Evolutionary conservation across 140 eudicot species (phyloP).

Genomic region (Erigeron philadelphicus): DNA sequence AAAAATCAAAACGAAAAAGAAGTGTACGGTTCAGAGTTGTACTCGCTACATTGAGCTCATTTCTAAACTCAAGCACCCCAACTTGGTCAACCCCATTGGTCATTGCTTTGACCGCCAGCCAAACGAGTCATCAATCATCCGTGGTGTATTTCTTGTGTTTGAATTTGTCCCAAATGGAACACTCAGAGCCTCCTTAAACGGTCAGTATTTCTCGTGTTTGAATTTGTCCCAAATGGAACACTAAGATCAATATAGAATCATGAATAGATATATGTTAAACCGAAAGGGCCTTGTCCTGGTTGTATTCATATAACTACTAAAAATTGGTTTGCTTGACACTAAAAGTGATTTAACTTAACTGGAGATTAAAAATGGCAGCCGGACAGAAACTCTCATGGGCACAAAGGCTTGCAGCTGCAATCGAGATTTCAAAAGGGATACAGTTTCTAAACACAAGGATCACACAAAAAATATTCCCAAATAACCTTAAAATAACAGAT

Average conservation of each 20-base stretch:
- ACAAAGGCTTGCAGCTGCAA: constrained; percentile 53
- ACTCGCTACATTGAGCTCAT: constrained; percentile 58
- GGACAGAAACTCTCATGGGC: constrained; percentile 52
- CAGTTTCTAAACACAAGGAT: constrained; percentile 60
- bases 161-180: constrained; percentile 65
- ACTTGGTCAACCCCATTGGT: constrained; percentile 64
- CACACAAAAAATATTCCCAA: constrained; percentile 41
- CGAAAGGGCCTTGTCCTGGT: too few relatives aligned
- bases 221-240: too few relatives aligned
- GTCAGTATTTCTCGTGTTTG: too few relatives aligned
- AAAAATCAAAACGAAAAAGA: constrained; percentile 53
- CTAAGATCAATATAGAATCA: too few relatives aligned
- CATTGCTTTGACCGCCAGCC: constrained; percentile 57
- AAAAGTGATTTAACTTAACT: neutral
- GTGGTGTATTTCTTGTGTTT: constrained; percentile 37
- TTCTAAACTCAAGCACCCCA: constrained; percentile 52
- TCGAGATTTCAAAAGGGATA: constrained; percentile 58
- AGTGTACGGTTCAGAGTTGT: constrained; percentile 36
- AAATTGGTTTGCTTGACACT: constrained; percentile 14
- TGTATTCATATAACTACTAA: neutral
- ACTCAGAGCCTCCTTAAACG: constrained; percentile 43
- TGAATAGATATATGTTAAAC: too few relatives aligned
- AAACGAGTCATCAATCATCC: constrained; percentile 41
- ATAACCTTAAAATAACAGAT: constrained; percentile 51
- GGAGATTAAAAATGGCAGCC: constrained; percentile 20